Percentiles rank a stretch among this genome's conserved stretches.
Evolutionary conservation across 345 rosid species (phyloP).

Genomic region (Hibiscus trionum): DNA sequence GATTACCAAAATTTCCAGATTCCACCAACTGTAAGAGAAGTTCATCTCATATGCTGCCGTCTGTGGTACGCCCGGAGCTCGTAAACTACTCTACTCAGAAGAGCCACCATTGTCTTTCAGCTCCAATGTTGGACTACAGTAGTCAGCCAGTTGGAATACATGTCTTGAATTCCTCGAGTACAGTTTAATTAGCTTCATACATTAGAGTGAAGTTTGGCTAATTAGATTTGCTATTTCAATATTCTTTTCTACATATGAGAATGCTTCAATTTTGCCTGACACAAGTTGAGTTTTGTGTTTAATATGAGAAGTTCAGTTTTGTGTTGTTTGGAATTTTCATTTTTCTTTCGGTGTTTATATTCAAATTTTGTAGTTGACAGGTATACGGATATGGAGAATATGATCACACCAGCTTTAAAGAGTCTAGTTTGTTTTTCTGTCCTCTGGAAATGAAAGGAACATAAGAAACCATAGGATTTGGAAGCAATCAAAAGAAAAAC

Average conservation of each 20-base stretch:
- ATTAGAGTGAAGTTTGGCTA: not conserved
- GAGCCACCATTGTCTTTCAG: not conserved
- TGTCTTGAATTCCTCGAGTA: not conserved
- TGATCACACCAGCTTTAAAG: not conserved
- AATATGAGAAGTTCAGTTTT: not conserved
- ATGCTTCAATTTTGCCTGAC: not conserved
- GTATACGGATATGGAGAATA: not conserved
- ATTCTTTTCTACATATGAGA: not conserved
- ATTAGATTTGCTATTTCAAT: not conserved
- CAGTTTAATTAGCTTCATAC: not conserved
- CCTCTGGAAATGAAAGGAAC: not conserved
- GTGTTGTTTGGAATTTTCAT: not conserved
- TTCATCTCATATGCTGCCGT: not conserved
- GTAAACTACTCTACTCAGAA: conserved; percentile 6
- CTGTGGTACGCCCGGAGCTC: not conserved
- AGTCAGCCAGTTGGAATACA: not conserved
- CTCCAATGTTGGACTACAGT: not conserved
- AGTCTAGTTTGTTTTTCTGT: no score
- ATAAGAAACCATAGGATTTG: not conserved
- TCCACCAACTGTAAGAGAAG: not conserved
- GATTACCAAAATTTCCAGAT: conserved; percentile 9
- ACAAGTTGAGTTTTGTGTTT: not conserved
- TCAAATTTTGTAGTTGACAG: not conserved
- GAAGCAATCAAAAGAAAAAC: no score
- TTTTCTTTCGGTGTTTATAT: not conserved